A percentile compares a stretch with the other conserved stretches of the same genome.
Evolutionary conservation across 2,329 filamentous ascomycete genomes (phyloP).

Genomic region (Pseudocercospora fuligena): DNA sequence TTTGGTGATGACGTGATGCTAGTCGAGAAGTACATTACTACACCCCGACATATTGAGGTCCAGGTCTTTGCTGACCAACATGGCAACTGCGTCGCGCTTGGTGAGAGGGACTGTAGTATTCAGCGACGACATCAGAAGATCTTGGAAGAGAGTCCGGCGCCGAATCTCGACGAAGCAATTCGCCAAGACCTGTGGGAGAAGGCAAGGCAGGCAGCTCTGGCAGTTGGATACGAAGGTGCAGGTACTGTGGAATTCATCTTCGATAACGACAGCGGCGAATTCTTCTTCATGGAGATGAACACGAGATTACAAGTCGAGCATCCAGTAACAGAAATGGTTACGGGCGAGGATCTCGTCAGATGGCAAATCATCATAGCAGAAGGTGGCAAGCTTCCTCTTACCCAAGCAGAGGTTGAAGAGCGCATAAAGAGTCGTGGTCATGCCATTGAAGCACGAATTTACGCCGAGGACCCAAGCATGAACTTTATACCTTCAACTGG

Average conservation of each 20-base stretch:
- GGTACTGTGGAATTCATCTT: slow-evolving; percentile 73
- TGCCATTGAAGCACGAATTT: slow-evolving; percentile 94
- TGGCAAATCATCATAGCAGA: slow-evolving; percentile 93
- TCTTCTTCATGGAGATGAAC: slow-evolving; percentile 76
- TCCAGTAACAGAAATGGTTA: slow-evolving; percentile 84
- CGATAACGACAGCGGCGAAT: slow-evolving; percentile 68
- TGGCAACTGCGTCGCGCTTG: slow-evolving; percentile 67
- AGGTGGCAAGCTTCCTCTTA: slow-evolving; percentile 65
- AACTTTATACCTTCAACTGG: slow-evolving; percentile 96
- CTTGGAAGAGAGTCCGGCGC: slow-evolving; percentile 68
- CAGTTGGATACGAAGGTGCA: slow-evolving; percentile 68
- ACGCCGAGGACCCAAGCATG: slow-evolving; percentile 89
- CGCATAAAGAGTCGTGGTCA: slow-evolving; percentile 77
- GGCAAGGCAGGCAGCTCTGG: slow-evolving; percentile 65
- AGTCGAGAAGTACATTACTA: slow-evolving; percentile 71
- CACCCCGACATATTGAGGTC: slow-evolving; percentile 69
- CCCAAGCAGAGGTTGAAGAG: slow-evolving; percentile 67
- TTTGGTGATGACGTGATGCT: slow-evolving; percentile 71
- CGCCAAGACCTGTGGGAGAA: slow-evolving; percentile 70
- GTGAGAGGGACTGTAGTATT: slow-evolving; percentile 69
- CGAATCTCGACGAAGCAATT: slow-evolving; percentile 62
- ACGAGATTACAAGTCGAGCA: slow-evolving; percentile 94
- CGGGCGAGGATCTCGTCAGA: slow-evolving; percentile 79
- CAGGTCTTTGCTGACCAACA: slow-evolving; percentile 70
- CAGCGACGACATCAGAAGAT: slow-evolving; percentile 70